Conservation (phyloP, 345 rosid species). For the Excoecaria agallocha region DNA sequence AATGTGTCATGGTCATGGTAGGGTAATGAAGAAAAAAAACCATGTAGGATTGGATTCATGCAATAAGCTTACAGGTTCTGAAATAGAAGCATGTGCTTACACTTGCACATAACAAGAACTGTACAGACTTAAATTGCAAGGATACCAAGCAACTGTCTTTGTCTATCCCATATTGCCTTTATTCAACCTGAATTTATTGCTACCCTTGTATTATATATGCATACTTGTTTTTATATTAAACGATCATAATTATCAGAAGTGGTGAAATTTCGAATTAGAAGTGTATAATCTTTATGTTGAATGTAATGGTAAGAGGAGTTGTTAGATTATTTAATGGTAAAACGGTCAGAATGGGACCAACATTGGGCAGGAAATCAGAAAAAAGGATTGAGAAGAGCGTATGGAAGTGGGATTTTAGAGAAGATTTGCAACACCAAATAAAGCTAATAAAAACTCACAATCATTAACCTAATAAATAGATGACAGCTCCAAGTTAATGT, state of each 20-base stretch:
- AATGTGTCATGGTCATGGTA: constrained; percentile 15
- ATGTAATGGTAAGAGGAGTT: too few relatives aligned
- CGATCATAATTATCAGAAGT: too few relatives aligned
- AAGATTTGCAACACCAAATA: constrained; percentile 2
- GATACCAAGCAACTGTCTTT: constrained; percentile 46
- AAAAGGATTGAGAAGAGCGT: neutral
- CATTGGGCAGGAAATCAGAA: too few relatives aligned
- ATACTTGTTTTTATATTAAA: too few relatives aligned
- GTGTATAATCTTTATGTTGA: too few relatives aligned
- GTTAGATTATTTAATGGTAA: too few relatives aligned
- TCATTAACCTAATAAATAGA: constrained; percentile 6
- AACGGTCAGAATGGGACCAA: too few relatives aligned
- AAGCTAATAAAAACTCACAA: neutral
- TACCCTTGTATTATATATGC: too few relatives aligned
- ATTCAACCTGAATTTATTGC: constrained; percentile 39
- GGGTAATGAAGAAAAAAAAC: constrained; percentile 18
- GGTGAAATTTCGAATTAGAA: too few relatives aligned
- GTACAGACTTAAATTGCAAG: constrained; percentile 25
- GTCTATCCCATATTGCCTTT: constrained; percentile 34
- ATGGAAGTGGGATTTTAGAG: neutral
- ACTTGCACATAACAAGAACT: neutral
- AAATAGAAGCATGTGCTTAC: constrained; percentile 38
- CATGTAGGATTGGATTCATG: constrained; percentile 29
- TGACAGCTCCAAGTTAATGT: constrained; percentile 19
- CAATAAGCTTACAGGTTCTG: constrained; percentile 43